phyloP scores from a whole-genome alignment of 1,139 yeast species.

The Yarrowia galli region DNA sequence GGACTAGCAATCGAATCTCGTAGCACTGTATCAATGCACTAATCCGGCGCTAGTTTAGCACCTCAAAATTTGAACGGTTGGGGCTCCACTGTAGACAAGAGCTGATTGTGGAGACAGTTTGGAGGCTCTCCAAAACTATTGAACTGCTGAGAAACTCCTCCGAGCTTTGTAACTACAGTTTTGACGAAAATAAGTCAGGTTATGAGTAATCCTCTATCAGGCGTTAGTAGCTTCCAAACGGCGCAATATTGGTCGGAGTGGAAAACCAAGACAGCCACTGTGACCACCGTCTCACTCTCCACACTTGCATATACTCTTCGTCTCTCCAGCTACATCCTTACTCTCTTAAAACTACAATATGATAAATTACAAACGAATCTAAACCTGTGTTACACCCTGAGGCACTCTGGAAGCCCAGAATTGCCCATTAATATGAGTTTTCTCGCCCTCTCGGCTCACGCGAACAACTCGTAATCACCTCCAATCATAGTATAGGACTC shows the following conservation, averaged over 20 bases:
- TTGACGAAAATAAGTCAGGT: too few relatives aligned
- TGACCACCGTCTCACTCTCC: too few relatives aligned
- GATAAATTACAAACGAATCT: neutral
- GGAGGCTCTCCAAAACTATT: neutral
- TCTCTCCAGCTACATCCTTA: too few relatives aligned
- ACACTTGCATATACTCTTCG: too few relatives aligned
- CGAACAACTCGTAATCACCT: conserved; percentile 1
- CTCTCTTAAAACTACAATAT: too few relatives aligned
- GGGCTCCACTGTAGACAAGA: neutral
- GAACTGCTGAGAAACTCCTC: too few relatives aligned
- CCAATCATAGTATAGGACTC: conserved; percentile 1
- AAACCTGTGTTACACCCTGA: neutral
- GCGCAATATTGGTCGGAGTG: too few relatives aligned
- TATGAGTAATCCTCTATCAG: too few relatives aligned
- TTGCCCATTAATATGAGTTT: too few relatives aligned
- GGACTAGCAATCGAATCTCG: neutral
- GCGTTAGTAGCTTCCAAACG: too few relatives aligned
- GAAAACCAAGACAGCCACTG: too few relatives aligned
- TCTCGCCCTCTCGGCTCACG: neutral
- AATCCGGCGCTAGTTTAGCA: neutral
- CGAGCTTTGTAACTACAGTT: too few relatives aligned
- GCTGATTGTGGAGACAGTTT: neutral
- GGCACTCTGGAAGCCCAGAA: neutral
- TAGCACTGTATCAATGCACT: neutral
- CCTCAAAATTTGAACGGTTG: neutral